These are phyloP conservation scores for Nectriaceae sp. DNA, from an alignment of 2,329 filamentous ascomycete species.

Conservation along the genomic window DNA sequence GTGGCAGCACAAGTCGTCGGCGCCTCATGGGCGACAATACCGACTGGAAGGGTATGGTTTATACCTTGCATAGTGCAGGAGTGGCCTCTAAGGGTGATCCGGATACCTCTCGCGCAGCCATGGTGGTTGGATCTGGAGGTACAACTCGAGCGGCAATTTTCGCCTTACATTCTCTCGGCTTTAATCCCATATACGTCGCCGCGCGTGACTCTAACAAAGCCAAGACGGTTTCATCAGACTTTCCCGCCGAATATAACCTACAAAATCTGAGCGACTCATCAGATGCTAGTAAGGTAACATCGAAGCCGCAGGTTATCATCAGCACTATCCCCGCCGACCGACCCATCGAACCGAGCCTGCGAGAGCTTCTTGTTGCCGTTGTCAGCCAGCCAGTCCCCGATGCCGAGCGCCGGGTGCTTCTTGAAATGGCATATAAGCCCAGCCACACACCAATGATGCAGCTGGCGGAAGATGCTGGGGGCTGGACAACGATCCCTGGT, in stretches of 20 bases:
- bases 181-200: constrained; percentile 82
- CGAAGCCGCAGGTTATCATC: constrained; percentile 67
- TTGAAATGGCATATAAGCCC: constrained; percentile 98
- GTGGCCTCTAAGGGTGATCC: constrained; percentile 42
- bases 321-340: constrained; percentile 89
- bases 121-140: constrained; percentile 89
- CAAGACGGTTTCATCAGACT: constrained; percentile 65
- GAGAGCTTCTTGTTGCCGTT: constrained; percentile 60
- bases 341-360: constrained; percentile 73
- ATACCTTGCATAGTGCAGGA: constrained; percentile 72
- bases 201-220: constrained; percentile 75
- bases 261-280: constrained; percentile 56
- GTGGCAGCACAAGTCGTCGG: constrained; percentile 36
- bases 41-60: constrained; percentile 91
- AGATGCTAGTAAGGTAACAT: constrained; percentile 51
- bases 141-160: constrained; percentile 92
- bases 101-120: constrained; percentile 66
- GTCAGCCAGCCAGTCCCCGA: constrained; percentile 44
- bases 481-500: constrained; percentile 84
- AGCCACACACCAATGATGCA: constrained; percentile 81
- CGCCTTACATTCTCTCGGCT: constrained; percentile 80
- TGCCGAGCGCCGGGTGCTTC: constrained; percentile 58
- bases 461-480: constrained; percentile 68
- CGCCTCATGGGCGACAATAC: constrained; percentile 86
- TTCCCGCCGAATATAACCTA: constrained; percentile 74